These are phyloP conservation scores for Lachnellula suecica DNA, from an alignment of 2,329 filamentous ascomycete genomes.

Conservation along the genomic window DNA sequence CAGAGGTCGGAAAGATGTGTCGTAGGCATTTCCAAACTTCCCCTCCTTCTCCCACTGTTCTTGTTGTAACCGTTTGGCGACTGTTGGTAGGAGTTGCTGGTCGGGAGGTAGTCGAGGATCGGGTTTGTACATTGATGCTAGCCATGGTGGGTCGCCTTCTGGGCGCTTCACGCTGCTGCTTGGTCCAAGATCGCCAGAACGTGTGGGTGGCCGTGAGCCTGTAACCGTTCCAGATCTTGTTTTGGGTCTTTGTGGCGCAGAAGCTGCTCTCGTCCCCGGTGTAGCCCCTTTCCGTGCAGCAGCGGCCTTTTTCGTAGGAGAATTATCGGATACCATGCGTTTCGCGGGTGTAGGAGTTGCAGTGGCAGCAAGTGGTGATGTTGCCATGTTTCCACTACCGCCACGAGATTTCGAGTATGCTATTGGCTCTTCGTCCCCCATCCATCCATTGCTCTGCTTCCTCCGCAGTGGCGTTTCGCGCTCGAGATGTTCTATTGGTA, in stretches of 20 bases:
- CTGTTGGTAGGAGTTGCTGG: conserved; percentile 91
- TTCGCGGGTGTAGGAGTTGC: conserved; percentile 38
- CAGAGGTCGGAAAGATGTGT: conserved; percentile 82
- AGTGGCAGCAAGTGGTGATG: conserved; percentile 29
- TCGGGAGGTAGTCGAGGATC: conserved; percentile 92
- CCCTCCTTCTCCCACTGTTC: conserved; percentile 95
- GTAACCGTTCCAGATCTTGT: conserved; percentile 59
- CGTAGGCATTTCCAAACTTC: conserved; percentile 80
- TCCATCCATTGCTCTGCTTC: conserved; percentile 52
- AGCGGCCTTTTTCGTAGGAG: conserved; percentile 50
- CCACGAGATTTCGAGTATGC: conserved; percentile 62
- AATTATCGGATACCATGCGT: conserved; percentile 41
- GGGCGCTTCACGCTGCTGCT: conserved; percentile 59
- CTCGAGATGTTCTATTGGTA: conserved; percentile 70
- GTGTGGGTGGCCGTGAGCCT: conserved; percentile 58
- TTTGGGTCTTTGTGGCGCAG: conserved; percentile 48
- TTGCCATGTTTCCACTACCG: conserved; percentile 68
- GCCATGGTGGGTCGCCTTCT: conserved; percentile 94
- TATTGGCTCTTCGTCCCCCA: conserved; percentile 57
- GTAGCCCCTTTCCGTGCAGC: conserved; percentile 22
- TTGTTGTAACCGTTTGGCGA: conserved; percentile 86
- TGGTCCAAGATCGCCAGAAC: conserved; percentile 54
- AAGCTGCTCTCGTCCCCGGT: conserved; percentile 29
- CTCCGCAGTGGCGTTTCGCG: conserved; percentile 69
- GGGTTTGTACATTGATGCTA: conserved; percentile 91